These are phyloP conservation scores for Pythium periplocum DNA, from an alignment of 352 stramenopile genomes.

Conservation along the genomic window DNA sequence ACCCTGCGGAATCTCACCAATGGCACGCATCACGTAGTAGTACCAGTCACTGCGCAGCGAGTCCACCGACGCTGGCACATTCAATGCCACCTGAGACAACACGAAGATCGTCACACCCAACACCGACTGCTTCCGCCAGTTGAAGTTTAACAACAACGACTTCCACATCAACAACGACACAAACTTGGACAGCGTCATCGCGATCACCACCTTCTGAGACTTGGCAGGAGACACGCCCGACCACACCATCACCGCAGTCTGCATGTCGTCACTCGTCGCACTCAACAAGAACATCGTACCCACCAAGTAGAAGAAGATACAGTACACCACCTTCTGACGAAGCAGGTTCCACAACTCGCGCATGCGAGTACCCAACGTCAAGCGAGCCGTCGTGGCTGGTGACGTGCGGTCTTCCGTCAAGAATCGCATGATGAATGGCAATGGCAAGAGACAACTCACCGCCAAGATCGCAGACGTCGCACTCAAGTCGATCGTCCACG, in stretches of 20 bases:
- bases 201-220: slow-evolving; percentile 5
- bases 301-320: slow-evolving; percentile 15
- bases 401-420: slow-evolving; percentile 22
- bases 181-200: not conserved
- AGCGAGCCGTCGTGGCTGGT: too few relatives aligned
- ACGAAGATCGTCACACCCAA: slow-evolving; percentile 11
- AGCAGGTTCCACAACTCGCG: slow-evolving; percentile 16
- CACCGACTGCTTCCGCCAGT: slow-evolving; percentile 7
- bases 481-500: slow-evolving; percentile 17
- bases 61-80: slow-evolving; percentile 21
- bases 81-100: slow-evolving; percentile 1
- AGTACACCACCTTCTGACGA: slow-evolving; percentile 18
- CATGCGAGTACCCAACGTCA: not conserved
- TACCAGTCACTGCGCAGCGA: slow-evolving; percentile 36
- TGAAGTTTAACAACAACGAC: slow-evolving; percentile 7
- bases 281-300: slow-evolving; percentile 14
- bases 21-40: slow-evolving; percentile 25
- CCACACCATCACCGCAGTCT: slow-evolving; percentile 12
- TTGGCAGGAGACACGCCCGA: slow-evolving; percentile 8
- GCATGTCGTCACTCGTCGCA: slow-evolving; percentile 15
- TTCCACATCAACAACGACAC: slow-evolving; percentile 12
- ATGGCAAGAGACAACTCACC: slow-evolving; percentile 11
- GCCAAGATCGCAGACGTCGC: slow-evolving; percentile 16
- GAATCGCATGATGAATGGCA: slow-evolving; percentile 33
- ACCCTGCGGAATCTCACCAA: slow-evolving; percentile 31